These are phyloP conservation scores for Ogataea henricii DNA, from an alignment of 805 yeast species.

Conservation along the genomic window DNA sequence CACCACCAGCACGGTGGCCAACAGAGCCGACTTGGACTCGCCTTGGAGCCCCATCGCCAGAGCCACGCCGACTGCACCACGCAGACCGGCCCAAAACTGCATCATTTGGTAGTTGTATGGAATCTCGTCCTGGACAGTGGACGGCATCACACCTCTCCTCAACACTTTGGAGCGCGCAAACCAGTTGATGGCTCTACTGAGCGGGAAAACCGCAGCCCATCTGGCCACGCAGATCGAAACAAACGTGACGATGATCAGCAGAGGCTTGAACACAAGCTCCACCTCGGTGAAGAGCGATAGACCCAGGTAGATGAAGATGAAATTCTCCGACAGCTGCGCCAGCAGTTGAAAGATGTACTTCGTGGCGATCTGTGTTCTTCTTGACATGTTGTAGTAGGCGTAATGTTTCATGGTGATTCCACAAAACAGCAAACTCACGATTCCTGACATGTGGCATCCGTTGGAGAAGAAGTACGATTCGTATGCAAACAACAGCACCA, in stretches of 20 bases:
- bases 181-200: constrained; percentile 82
- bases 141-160: constrained; percentile 43
- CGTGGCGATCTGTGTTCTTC: constrained; percentile 94
- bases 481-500: constrained; percentile 87
- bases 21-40: constrained; percentile 79
- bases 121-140: constrained; percentile 72
- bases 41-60: constrained; percentile 97
- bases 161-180: constrained; percentile 62
- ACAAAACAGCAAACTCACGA: constrained; percentile 90
- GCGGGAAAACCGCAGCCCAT: constrained; percentile 97
- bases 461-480: constrained; percentile 96
- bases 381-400: constrained; percentile 96
- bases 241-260: constrained; percentile 86
- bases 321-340: constrained; percentile 95
- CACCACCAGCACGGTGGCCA: constrained; percentile 95
- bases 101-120: constrained; percentile 96
- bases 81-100: constrained; percentile 98
- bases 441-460: constrained; percentile 99
- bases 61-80: constrained; percentile 99
- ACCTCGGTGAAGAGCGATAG: constrained; percentile 94
- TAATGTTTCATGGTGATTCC: constrained; percentile 97
- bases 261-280: constrained; percentile 90
- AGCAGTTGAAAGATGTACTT: constrained; percentile 91
- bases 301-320: constrained; percentile 93
- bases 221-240: constrained; percentile 90